Base-by-base conservation (phyloP, 1,139 yeast species). In the Candida sanyaensis region DNA sequence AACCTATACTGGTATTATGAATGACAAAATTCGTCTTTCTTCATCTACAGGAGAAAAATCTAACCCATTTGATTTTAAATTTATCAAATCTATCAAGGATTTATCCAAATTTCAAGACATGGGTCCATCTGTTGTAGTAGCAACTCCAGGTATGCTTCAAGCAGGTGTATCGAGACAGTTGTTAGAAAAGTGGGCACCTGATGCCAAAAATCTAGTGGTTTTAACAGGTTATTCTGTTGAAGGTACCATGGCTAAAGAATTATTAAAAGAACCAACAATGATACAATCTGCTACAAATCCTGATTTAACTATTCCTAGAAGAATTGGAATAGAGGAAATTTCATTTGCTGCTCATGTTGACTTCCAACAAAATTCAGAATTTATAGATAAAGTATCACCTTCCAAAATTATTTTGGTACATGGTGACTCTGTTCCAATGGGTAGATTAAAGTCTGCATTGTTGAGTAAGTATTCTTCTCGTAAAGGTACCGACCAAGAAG, bases 341-440 rank as follows among this genome's bases (percentile, higher is more conserved):
- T 92, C 98, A 2, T 93, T 93, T 75, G 99, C 99, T 5, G 99
- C 99, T 0, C 99, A 93, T 68, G 99, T 95, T 17, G 99, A 95
- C 64, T 93, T 87, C 66, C 92, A 88, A 59, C 97, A 93, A 62
- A 93, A 93, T 59, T 77, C 96, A 1, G 90, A 88, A 51, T 93
- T 93, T 60, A 93, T 93, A 48, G 97, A 92, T 58, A 75, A 84
- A 52, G 90, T 93, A 5, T 86, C 87, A 50, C 96, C 99, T 0
- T 80, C 81, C 53, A 84, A 87, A 50, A 86, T 87, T 47, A 90
- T 93, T 51, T 76, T 93, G 50, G 99, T 93, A 1, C 99, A 93
- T 64, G 99, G 99, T n/a, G 99, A 93, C 63, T 84, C 96, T 2
- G 91, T 89, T 56, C 97, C 97, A 28, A 93, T 93, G 99, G 99